Evolutionary conservation across 192 early-diverging fungal species (phyloP).

Genomic region (Coemansia sp.): DNA sequence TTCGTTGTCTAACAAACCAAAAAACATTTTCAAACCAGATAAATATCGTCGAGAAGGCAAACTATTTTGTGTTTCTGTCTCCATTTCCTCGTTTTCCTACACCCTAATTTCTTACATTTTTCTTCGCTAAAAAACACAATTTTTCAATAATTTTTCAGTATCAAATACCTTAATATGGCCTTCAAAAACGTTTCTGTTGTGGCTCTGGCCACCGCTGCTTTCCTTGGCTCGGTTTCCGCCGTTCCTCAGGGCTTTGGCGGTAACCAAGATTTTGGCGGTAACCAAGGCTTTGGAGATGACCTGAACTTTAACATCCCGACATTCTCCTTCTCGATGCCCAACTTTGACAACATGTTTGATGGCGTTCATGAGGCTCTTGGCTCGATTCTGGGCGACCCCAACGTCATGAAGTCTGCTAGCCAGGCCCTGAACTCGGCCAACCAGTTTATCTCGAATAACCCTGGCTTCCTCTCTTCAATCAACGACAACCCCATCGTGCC

Average conservation of each 20-base stretch:
- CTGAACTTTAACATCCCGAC: neutral
- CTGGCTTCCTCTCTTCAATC: slow-evolving; percentile 1
- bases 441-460: neutral
- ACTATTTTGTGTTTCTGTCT: neutral
- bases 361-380: neutral
- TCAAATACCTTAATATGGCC: neutral
- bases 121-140: neutral
- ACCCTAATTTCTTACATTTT: neutral
- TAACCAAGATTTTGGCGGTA: neutral
- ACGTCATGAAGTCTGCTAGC: neutral
- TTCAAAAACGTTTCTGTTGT: neutral
- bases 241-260: slow-evolving; percentile 10
- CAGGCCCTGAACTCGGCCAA: neutral
- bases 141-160: neutral
- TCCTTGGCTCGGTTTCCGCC: slow-evolving; percentile 8
- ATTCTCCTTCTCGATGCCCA: neutral
- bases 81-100: neutral
- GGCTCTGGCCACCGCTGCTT: slow-evolving; percentile 12
- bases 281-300: neutral
- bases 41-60: neutral
- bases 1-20: neutral
- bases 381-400: neutral
- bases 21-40: neutral
- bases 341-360: neutral
- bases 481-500: neutral